A percentile compares a stretch with the other conserved stretches of the same genome.
phyloP scores from a whole-genome alignment of 2,329 filamentous ascomycete species.

The Cyanodermella asteris region DNA sequence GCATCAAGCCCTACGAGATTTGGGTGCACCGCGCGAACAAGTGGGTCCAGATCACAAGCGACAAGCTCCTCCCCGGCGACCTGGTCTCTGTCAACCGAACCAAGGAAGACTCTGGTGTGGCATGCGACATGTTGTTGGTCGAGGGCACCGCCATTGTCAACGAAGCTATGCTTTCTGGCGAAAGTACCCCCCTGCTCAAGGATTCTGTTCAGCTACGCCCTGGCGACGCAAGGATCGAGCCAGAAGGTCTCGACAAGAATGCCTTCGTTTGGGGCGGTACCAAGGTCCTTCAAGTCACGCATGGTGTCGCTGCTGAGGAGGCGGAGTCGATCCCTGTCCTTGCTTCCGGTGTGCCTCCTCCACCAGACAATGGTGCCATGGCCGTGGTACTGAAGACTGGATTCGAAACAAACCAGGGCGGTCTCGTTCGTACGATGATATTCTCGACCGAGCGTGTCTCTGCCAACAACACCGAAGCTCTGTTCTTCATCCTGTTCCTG shows the following conservation, averaged over 20 bases:
- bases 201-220: slow-evolving; percentile 86
- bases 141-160: slow-evolving; percentile 96
- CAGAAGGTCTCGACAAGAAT: slow-evolving; percentile 89
- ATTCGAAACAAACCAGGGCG: slow-evolving; percentile 96
- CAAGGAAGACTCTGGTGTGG: slow-evolving; percentile 90
- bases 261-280: slow-evolving; percentile 92
- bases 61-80: slow-evolving; percentile 81
- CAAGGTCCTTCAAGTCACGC: slow-evolving; percentile 87
- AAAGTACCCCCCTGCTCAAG: slow-evolving; percentile 90
- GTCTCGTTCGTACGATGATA: slow-evolving; percentile 96
- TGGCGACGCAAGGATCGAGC: slow-evolving; percentile 55
- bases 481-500: slow-evolving; percentile 95
- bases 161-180: slow-evolving; percentile 96
- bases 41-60: slow-evolving; percentile 76
- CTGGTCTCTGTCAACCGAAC: slow-evolving; percentile 80
- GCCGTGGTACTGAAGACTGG: slow-evolving; percentile 92
- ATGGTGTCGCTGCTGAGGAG: slow-evolving; percentile 58
- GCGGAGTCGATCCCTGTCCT: slow-evolving; percentile 38
- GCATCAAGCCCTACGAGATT: slow-evolving; percentile 93
- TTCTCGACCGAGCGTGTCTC: slow-evolving; percentile 97
- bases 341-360: slow-evolving; percentile 54
- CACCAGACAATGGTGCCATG: slow-evolving; percentile 83
- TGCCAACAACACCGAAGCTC: slow-evolving; percentile 88
- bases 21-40: slow-evolving; percentile 73
- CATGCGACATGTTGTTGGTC: slow-evolving; percentile 88